Evolutionary conservation across 441 rosid genomes (phyloP).

Genomic region (Capsella rubella): DNA sequence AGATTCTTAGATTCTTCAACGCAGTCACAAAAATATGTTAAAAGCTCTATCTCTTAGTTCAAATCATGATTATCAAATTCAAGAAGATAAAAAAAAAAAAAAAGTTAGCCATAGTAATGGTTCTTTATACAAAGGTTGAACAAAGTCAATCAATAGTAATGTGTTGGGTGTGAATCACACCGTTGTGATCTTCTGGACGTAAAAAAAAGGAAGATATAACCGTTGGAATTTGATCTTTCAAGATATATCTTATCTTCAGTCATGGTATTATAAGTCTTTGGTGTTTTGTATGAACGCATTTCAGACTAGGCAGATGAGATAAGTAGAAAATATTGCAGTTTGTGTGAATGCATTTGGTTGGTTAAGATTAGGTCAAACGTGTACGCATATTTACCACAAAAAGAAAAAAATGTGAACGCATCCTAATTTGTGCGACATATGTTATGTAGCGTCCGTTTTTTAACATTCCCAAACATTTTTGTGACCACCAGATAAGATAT

Average conservation of each 20-base stretch:
- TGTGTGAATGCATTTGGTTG: constrained; percentile 18
- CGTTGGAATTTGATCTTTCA: background rate
- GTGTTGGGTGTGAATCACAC: no score
- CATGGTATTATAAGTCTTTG: background rate
- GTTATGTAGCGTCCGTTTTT: background rate
- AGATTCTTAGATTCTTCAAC: background rate
- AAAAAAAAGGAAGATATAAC: background rate
- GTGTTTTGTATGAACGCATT: background rate
- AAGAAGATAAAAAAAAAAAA: no score
- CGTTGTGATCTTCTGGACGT: background rate
- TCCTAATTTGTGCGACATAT: background rate
- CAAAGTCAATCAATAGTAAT: background rate
- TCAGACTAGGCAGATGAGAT: background rate
- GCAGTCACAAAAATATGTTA: background rate
- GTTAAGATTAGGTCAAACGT: background rate
- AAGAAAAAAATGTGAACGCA: background rate
- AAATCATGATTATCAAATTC: constrained; percentile 6
- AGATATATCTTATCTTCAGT: background rate
- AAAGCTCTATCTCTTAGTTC: background rate
- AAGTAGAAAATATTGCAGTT: background rate
- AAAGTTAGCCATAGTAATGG: no score
- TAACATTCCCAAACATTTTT: constrained; percentile 9
- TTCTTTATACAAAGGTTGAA: background rate
- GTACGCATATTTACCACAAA: background rate
- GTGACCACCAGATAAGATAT: constrained; percentile 22